phyloP scores from a whole-genome alignment of 2,329 filamentous ascomycete species.

The Piedraia hortae region DNA sequence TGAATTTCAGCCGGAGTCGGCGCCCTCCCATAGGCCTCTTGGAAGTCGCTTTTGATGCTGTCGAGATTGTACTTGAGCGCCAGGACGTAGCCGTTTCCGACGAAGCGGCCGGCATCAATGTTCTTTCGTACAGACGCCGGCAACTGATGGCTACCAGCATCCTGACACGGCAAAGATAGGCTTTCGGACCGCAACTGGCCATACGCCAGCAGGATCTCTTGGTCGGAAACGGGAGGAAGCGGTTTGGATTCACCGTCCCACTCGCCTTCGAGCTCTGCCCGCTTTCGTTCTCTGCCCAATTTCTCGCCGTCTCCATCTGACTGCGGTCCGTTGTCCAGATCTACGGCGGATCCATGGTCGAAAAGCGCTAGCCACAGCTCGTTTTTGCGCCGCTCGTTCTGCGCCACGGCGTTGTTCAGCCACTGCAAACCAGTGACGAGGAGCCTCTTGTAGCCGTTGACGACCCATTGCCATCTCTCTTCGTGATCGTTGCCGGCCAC shows the following conservation, averaged over 20 bases:
- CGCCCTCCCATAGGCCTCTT: conserved; percentile 6
- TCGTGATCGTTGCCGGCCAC: conserved; percentile 33
- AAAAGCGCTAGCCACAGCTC: conserved; percentile 38
- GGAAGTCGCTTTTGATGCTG: conserved; percentile 6
- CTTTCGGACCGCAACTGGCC: conserved; percentile 5
- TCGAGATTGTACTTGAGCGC: conserved; percentile 6
- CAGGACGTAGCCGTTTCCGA: conserved; percentile 10
- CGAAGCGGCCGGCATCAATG: conserved; percentile 1
- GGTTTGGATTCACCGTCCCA: background rate
- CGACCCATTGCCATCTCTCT: conserved; percentile 36
- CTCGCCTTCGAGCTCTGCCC: conserved; percentile 1
- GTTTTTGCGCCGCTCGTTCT: conserved; percentile 36
- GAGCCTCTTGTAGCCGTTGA: conserved; percentile 37
- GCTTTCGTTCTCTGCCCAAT: background rate
- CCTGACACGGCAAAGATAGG: background rate
- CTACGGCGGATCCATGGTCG: conserved; percentile 12
- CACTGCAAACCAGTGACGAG: conserved; percentile 39
- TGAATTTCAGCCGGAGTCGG: conserved; percentile 9
- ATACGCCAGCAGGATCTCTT: conserved; percentile 10
- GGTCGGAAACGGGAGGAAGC: conserved; percentile 5
- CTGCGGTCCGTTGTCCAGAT: background rate
- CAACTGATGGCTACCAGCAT: background rate
- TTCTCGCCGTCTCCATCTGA: background rate
- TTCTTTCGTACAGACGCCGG: background rate
- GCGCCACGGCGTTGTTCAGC: conserved; percentile 36